A percentile compares a stretch with the other conserved stretches of the same genome.
Conservation (phyloP, 768 basidiomycete genomes). For the Boletus edulis region DNA sequence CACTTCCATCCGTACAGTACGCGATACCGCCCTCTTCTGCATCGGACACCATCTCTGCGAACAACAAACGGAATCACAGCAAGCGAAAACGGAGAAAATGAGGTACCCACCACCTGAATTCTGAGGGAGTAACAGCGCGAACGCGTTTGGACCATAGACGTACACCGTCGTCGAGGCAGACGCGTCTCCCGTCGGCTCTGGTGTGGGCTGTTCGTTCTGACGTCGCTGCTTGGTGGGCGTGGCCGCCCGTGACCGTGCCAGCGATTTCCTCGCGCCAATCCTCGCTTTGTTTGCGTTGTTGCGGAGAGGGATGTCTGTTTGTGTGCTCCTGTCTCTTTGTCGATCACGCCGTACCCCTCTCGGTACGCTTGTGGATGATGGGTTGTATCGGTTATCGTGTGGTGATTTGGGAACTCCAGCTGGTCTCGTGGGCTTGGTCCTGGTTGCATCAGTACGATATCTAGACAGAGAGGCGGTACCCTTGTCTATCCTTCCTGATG, state of each 20-base stretch:
- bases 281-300: background rate
- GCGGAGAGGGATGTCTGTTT: background rate
- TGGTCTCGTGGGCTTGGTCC: background rate
- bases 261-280: background rate
- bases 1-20: constrained; percentile 34
- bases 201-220: constrained; percentile 34
- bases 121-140: constrained; percentile 36
- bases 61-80: background rate
- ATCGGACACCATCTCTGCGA: constrained; percentile 36
- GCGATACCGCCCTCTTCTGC: constrained; percentile 37
- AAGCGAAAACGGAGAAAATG: background rate
- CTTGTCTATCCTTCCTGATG: background rate
- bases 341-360: background rate
- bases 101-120: constrained; percentile 30
- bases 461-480: background rate
- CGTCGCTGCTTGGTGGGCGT: constrained; percentile 19
- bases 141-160: constrained; percentile 26
- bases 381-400: background rate
- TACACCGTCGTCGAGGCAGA: constrained; percentile 37
- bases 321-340: background rate
- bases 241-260: background rate
- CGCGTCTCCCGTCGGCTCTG: constrained; percentile 37
- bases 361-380: background rate
- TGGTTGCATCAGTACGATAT: background rate
- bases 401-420: background rate